Percentiles rank a stretch among this genome's conserved stretches.
Evolutionary conservation across 1,139 yeast genomes (phyloP).

Genomic region (Yamadazyma mexicana): DNA sequence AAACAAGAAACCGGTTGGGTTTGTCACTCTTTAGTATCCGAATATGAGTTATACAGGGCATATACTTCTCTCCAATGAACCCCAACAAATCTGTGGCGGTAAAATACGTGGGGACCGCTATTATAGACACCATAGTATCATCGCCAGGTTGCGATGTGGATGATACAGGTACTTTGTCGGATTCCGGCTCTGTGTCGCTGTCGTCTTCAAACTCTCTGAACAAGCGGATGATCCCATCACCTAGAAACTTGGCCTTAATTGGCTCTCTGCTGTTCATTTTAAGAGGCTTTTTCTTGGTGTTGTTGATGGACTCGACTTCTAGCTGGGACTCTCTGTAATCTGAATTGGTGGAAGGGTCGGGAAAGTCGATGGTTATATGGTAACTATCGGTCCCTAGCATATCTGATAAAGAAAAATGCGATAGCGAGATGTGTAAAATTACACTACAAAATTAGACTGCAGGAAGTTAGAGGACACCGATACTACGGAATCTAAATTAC

Average conservation of each 20-base stretch:
- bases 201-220: conserved; percentile 50
- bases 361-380: conserved; percentile 35
- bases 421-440: too few species aligned
- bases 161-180: background rate
- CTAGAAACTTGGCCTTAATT: conserved; percentile 58
- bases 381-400: conserved; percentile 50
- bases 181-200: conserved; percentile 5
- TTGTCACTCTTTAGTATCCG: conserved; percentile 68
- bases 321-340: conserved; percentile 39
- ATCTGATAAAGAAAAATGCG: conserved; percentile 4
- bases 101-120: conserved; percentile 86
- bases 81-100: conserved; percentile 83
- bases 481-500: too few species aligned
- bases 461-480: too few species aligned
- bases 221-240: conserved; percentile 72
- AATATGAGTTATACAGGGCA: conserved; percentile 66
- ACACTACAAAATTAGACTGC: too few species aligned
- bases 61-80: conserved; percentile 64
- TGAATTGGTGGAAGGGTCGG: conserved; percentile 5
- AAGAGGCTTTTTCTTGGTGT: conserved; percentile 16
- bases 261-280: conserved; percentile 39
- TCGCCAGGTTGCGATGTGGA: conserved; percentile 37
- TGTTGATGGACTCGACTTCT: conserved; percentile 31
- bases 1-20: conserved; percentile 72
- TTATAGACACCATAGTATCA: conserved; percentile 69